Evolutionary conservation across 345 rosid species (phyloP), one percentile per base, ranked within the genome.

Genomic region (Eucalyptus erythrocorys): DNA sequence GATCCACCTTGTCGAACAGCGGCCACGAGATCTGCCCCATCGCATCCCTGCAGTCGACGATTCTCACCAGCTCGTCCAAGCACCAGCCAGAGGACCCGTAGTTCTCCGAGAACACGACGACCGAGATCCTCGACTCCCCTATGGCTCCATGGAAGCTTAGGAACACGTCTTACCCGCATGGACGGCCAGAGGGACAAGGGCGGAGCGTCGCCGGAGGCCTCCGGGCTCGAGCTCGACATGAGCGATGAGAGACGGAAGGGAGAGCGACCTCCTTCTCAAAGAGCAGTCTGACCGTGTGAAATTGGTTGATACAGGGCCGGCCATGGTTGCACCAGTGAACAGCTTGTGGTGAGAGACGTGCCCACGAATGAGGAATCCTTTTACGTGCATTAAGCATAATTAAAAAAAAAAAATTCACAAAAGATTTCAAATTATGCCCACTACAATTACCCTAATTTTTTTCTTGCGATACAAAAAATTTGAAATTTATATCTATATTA

Each of bases 31-130:
- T 50, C 85, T 87, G 85, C 26, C 88, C 87, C 47, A 21, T 66
- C 50, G 48, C n/a, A 4, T 87, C 86, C 89, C 19, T 86, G 87
- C 90, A 86, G 48, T 87, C 66, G 15, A 92, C 43, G 79, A 89
- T 86, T 88, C 88, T 85, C 22, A 79, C 34, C 12, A 90, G 88
- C 88, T 91, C 93, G 13, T 91, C 89, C 84, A 91, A 34, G 88
- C 89, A 90, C 91, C 91, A 86, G 37, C 82, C 8, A 1, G 89
- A 92, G 42, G 49, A 22, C 47, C 88, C 89, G 85, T 89, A 90
- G 80, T 88, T 86, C 32, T 61, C 49, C 7, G 92, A 92, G 66
- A 90, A 57, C 12, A 92, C 12, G 4, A 90, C 37, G 11, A 84
- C 16, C 10, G 88, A 51, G 57, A 87, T 49, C 88, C 47, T 88